Base-by-base conservation (phyloP, 345 rosid genomes). In the Aquilaria malaccensis region DNA sequence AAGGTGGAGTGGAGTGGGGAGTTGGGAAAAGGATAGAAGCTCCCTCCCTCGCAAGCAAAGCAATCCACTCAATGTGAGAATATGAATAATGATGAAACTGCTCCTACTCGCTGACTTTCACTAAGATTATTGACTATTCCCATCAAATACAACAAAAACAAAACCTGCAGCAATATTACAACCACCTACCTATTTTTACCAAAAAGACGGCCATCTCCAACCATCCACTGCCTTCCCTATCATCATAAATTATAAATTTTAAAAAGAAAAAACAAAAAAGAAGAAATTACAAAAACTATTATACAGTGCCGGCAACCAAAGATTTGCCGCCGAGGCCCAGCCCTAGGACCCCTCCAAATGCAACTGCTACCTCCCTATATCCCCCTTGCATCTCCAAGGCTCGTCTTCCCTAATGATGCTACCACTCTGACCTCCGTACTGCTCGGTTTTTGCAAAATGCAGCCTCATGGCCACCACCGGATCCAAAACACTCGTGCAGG, bases 381-480 rank as follows among this genome's bases (percentile, higher is more conserved):
- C 83, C 65, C 83, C 80, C 64, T 76, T 82, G 37, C 80, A 80
- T 70, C 86, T 77, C 86, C 90, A 74, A 2, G 83, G 69, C 64
- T 79, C 84, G 9, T 86, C 89, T 65, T 82, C 87, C 49, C 81
- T 62, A 45, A 67, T 52, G 13, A 78, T 69, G 47, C 61, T 67
- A 43, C 88, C 85, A 57, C 49, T 71, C 72, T 63, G 81, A 48
- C 76, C 80, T 2, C 75, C 67, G 48, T 58, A 76, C 67, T 73
- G 84, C 58, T 76, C 86, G 0, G 73, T 48, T 66, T 82, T 80
- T 0, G 84, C 77, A 48, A 62, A 84, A 52, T 84, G 95, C 81
- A 71, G 74, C 56, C 74, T 82, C 33, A 87, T 72, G 60, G 87
- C 90, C 0, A 79, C 77, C 70, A 87, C 88, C 0, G 95, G 88